phyloP scores from a whole-genome alignment of 2,329 filamentous ascomycete genomes.

The Diplodia scrobiculata region DNA sequence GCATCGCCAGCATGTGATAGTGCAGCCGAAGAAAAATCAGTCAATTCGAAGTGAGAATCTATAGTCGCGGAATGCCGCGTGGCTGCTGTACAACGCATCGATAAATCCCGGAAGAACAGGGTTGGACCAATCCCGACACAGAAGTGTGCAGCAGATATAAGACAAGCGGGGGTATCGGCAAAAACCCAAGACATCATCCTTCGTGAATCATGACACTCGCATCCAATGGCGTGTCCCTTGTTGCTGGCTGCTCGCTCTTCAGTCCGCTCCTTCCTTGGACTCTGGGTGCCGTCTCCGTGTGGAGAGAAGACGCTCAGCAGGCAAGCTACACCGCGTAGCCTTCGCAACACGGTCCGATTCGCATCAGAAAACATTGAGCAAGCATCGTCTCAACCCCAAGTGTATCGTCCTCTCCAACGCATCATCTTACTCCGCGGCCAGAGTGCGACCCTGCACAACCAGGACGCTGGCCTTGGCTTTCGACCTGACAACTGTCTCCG shows the following conservation, averaged over 20 bases:
- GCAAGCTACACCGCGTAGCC: neutral
- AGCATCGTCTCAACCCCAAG: neutral
- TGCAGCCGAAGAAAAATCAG: too few relatives aligned
- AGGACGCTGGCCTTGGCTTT: slow-evolving; percentile 68
- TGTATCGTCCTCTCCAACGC: neutral
- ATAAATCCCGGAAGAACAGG: neutral
- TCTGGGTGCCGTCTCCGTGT: neutral
- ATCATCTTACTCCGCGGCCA: neutral
- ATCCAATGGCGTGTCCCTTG: neutral
- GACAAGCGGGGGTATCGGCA: slow-evolving; percentile 8
- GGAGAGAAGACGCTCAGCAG: too few relatives aligned
- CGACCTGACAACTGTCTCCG: slow-evolving; percentile 61
- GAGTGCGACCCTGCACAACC: slow-evolving; percentile 60
- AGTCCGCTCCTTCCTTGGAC: neutral
- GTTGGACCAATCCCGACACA: too few relatives aligned
- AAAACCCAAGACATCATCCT: neutral
- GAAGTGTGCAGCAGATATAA: neutral
- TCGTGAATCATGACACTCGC: slow-evolving; percentile 13
- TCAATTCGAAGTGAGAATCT: too few relatives aligned
- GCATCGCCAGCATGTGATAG: neutral
- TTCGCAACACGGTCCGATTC: neutral
- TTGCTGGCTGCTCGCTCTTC: slow-evolving; percentile 5
- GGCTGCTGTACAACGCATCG: too few relatives aligned
- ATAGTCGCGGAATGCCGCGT: too few relatives aligned
- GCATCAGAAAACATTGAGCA: neutral